A percentile compares a stretch with the other conserved stretches of the same genome.
Conservation (phyloP, 75 land plant genomes). For the Picea glauca region DNA sequence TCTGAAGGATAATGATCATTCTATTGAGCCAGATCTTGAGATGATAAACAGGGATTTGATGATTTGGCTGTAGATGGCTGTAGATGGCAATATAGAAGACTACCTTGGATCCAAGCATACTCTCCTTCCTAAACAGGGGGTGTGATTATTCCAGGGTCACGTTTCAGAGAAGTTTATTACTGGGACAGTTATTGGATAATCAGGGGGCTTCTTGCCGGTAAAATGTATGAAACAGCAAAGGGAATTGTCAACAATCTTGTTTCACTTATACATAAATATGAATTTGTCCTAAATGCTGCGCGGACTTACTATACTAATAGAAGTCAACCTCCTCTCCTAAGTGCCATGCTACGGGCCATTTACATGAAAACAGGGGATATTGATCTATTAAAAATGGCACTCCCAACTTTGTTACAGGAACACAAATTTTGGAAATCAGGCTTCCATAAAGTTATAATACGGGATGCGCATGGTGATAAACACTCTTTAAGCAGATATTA, state of each 20-base stretch:
- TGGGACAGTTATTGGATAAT: no score
- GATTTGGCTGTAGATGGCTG: no score
- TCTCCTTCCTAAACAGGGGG: no score
- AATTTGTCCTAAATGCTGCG: constrained; percentile 88
- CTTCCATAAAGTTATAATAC: constrained; percentile 58
- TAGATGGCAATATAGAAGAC: no score
- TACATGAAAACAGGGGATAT: constrained; percentile 53
- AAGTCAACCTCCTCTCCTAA: constrained; percentile 93
- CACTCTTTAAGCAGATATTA: constrained; percentile 68
- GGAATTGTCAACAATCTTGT: constrained; percentile 76
- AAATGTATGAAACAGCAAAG: constrained; percentile 82
- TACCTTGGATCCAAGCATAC: no score
- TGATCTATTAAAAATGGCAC: constrained; percentile 45
- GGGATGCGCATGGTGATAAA: constrained; percentile 42
- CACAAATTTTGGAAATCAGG: constrained; percentile 80
- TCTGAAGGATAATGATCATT: no score
- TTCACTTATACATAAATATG: constrained; percentile 54
- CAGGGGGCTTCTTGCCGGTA: constrained; percentile 74
- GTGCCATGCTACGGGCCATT: constrained; percentile 69
- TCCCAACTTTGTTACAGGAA: constrained; percentile 73
- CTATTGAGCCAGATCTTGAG: no score
- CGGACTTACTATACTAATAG: constrained; percentile 81
- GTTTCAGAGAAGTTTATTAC: no score
- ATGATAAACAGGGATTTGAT: no score
- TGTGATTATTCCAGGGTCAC: no score